These are phyloP conservation scores for Paraphoma chrysanthemicola DNA, from an alignment of 2,329 filamentous ascomycete species.

Conservation along the genomic window DNA sequence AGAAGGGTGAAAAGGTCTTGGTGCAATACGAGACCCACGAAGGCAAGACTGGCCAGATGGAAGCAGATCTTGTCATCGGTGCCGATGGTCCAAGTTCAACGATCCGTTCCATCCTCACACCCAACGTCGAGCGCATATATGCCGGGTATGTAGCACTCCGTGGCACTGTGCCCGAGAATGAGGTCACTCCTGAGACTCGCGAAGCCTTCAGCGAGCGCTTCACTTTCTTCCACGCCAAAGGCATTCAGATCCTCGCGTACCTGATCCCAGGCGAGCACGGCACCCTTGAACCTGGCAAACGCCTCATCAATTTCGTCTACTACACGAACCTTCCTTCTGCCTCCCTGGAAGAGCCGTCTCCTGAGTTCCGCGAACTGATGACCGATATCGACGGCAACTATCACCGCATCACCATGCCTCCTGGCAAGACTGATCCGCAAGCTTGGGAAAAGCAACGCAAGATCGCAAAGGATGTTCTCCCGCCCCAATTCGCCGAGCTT, in stretches of 20 bases:
- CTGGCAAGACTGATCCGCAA: slow-evolving; percentile 47
- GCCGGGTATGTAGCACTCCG: slow-evolving; percentile 43
- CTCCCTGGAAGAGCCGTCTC: slow-evolving; percentile 40
- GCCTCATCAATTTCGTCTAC: slow-evolving; percentile 58
- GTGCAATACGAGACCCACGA: slow-evolving; percentile 28
- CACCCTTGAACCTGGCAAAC: slow-evolving; percentile 46
- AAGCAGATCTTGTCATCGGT: slow-evolving; percentile 38
- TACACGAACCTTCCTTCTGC: slow-evolving; percentile 51
- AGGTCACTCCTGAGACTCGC: slow-evolving; percentile 23
- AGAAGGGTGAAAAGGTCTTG: slow-evolving; percentile 19
- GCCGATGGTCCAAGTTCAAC: slow-evolving; percentile 44
- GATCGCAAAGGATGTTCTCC: slow-evolving; percentile 41
- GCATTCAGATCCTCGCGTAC: slow-evolving; percentile 52
- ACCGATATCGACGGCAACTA: slow-evolving; percentile 51
- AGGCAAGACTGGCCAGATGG: slow-evolving; percentile 18
- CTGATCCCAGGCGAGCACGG: slow-evolving; percentile 55
- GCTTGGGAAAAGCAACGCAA: slow-evolving; percentile 50
- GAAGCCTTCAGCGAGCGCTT: slow-evolving; percentile 48
- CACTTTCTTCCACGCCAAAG: slow-evolving; percentile 49
- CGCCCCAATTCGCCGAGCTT: slow-evolving; percentile 52
- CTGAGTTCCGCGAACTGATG: slow-evolving; percentile 52
- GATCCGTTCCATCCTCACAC: slow-evolving; percentile 27
- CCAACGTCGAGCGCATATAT: slow-evolving; percentile 32
- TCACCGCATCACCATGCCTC: slow-evolving; percentile 54
- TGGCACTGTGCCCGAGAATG: slow-evolving; percentile 36